Evolutionary conservation across 768 basidiomycete genomes (phyloP), one percentile per base, ranked within the genome.

Genomic region (Termitomyces sp.): DNA sequence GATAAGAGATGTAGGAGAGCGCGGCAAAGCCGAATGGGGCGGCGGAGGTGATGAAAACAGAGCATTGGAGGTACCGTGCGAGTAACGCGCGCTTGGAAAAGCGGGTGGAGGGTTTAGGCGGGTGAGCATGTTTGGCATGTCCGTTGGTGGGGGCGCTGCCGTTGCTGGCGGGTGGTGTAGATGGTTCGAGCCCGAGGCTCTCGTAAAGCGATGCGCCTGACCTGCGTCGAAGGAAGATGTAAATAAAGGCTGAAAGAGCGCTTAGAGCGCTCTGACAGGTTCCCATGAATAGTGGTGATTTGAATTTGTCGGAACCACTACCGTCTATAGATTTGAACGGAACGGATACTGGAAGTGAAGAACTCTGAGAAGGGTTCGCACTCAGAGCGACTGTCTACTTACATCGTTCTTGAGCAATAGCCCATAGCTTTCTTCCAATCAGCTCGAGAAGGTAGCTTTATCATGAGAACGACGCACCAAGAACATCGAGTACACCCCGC

Each of bases 21-120:
- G 94, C 86, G 11, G 94, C 89, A 73, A 98, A 98, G 52, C 96
- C 95, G 68, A 98, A 96, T 3, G 96, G 97, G 21, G 94, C 90
- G 2, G 96, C 96, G 39, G 84, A 75, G 40, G 94, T 94, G 61
- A 97, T 91, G 70, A 94, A 88, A 23, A 89, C 67, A 23, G 95
- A 84, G 67, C 93, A 90, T 70, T 92, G 91, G 52, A 93, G 76
- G 72, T 92, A 94, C 40, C 82, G 73, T 21, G 85, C 72, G 48
- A 94, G 78, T n/a, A 92, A 81, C 1, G 75, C 69, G 60, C 72
- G 71, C 34, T 57, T 57, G n/a, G 73, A 68, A 68, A 75, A 72
- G 43, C 72, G 74, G 37, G 64, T 68, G 28, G 70, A 60, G 41
- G 68, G 59, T 56, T 74, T 74, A 39, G 57, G 55, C 27, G 61